These are phyloP conservation scores for Puccinia hordei DNA, from an alignment of 1,284 basidiomycete species.

Conservation along the genomic window DNA sequence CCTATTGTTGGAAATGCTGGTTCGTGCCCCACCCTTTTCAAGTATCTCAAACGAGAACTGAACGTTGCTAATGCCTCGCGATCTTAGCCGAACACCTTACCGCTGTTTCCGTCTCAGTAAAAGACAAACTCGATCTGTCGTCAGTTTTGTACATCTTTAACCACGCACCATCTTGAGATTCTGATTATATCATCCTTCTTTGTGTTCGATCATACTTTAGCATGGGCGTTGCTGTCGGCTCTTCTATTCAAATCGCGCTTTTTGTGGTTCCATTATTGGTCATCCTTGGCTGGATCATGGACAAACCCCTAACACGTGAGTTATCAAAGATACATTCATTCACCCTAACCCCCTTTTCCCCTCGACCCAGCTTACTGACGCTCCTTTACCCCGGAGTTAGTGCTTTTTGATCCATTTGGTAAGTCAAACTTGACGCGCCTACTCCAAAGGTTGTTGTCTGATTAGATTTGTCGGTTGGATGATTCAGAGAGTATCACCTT, in stretches of 20 bases:
- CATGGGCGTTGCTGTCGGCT: slow-evolving; percentile 47
- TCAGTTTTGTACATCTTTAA: background rate
- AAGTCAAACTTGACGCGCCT: background rate
- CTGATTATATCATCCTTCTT: background rate
- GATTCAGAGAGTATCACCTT: slow-evolving; percentile 34
- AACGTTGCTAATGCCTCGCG: background rate
- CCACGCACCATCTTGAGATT: background rate
- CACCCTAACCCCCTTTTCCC: background rate
- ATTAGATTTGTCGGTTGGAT: background rate
- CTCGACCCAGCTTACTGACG: background rate
- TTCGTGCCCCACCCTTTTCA: background rate
- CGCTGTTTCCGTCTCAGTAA: slow-evolving; percentile 37
- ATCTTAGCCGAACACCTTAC: slow-evolving; percentile 48
- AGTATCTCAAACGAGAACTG: background rate
- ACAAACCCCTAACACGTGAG: slow-evolving; percentile 47
- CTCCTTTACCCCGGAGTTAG: background rate
- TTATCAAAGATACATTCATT: background rate
- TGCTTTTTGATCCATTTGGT: slow-evolving; percentile 50
- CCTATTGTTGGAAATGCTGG: slow-evolving; percentile 50
- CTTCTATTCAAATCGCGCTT: slow-evolving; percentile 46
- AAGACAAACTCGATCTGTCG: slow-evolving; percentile 47
- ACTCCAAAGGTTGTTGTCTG: background rate
- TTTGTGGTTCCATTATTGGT: slow-evolving; percentile 45
- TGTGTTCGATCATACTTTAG: background rate
- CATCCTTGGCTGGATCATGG: slow-evolving; percentile 39